Evolutionary conservation across 352 stramenopile genomes (phyloP).

Genomic region (Globisporangium heterothallicum): DNA sequence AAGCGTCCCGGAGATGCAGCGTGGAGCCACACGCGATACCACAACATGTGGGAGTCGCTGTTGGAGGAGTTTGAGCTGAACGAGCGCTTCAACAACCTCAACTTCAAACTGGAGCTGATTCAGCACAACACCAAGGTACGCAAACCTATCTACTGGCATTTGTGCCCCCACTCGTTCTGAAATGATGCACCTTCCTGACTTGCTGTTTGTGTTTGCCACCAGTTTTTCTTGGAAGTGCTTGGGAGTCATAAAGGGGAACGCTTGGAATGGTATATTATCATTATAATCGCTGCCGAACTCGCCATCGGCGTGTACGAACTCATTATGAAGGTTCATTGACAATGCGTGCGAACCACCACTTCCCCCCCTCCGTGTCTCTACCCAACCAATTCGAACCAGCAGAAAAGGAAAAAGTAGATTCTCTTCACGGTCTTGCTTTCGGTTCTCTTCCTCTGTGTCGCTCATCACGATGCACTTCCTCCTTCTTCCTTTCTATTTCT

Average conservation of each 20-base stretch:
- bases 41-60: constrained; percentile 87
- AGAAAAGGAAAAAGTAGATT: background rate
- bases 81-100: constrained; percentile 93
- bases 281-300: constrained; percentile 94
- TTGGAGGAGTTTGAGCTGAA: constrained; percentile 93
- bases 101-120: constrained; percentile 97
- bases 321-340: constrained; percentile 63
- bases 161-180: no score
- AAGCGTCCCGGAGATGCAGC: constrained; percentile 89
- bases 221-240: constrained; percentile 98
- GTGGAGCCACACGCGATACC: constrained; percentile 95
- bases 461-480: background rate
- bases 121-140: constrained; percentile 96
- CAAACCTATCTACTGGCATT: no score
- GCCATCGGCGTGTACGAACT: constrained; percentile 86
- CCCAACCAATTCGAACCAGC: constrained; percentile 3
- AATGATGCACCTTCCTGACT: background rate
- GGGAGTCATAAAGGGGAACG: constrained; percentile 91
- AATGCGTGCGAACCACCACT: no score
- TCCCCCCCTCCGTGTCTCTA: constrained; percentile 2
- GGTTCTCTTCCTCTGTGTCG: background rate
- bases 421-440: background rate
- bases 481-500: constrained; percentile 24
- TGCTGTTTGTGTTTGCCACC: constrained; percentile 3
- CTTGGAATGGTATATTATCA: constrained; percentile 98